Percentiles rank a stretch among this genome's conserved stretches.
Evolutionary conservation across 305 asterid genomes (phyloP).

Genomic region (Fraxinus latifolia): DNA sequence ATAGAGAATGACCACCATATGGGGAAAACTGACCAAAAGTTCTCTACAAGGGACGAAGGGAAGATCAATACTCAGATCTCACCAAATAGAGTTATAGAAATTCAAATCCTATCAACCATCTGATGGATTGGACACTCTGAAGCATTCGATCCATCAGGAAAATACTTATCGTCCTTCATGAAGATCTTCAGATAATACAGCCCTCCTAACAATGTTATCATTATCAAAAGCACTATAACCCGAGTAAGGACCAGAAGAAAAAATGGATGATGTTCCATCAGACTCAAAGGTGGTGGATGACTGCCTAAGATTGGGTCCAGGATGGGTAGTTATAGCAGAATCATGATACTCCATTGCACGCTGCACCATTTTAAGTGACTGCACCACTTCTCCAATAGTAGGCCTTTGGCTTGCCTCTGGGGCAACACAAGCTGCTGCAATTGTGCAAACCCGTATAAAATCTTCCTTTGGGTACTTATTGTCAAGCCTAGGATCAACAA

Average conservation of each 20-base stretch:
- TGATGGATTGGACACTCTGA: neutral
- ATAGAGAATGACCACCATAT: neutral
- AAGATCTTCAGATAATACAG: constrained; percentile 86
- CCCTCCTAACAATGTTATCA: constrained; percentile 62
- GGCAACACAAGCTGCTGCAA: constrained; percentile 99
- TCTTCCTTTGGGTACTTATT: constrained; percentile 87
- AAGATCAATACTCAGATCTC: neutral
- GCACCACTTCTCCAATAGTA: constrained; percentile 97
- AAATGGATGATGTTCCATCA: constrained; percentile 85
- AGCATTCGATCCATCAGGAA: neutral
- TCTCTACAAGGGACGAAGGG: neutral
- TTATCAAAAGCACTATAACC: constrained; percentile 66
- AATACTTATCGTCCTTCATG: constrained; percentile 75
- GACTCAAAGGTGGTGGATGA: constrained; percentile 87
- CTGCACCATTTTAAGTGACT: constrained; percentile 96
- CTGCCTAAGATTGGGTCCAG: constrained; percentile 72
- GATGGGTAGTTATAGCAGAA: constrained; percentile 40
- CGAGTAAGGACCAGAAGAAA: constrained; percentile 91
- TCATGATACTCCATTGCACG: constrained; percentile 68
- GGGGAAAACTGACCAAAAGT: neutral
- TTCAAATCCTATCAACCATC: neutral
- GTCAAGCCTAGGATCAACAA: constrained; percentile 71
- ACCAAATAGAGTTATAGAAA: neutral
- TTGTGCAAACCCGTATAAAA: constrained; percentile 79
- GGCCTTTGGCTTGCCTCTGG: constrained; percentile 87